Evolutionary conservation across 345 rosid genomes (phyloP).

Genomic region (Lagerstroemia speciosa): DNA sequence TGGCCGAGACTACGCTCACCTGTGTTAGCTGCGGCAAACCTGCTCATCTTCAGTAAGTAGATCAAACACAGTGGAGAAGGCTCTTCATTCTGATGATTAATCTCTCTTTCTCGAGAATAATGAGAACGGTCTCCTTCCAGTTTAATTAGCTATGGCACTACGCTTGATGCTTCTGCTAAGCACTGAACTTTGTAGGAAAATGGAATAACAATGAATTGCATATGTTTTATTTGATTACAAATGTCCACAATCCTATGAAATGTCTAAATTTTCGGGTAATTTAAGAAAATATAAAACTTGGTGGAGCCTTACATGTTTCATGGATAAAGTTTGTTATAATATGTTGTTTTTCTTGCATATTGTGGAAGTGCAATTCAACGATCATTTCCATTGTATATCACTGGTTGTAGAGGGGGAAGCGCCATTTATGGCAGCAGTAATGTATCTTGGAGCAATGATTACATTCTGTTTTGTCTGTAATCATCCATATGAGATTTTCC

Average conservation of each 20-base stretch:
- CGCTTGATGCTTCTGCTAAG: background rate
- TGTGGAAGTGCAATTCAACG: background rate
- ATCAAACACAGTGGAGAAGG: background rate
- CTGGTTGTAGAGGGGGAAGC: too few species aligned
- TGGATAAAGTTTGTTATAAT: background rate
- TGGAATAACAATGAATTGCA: background rate
- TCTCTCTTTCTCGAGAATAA: background rate
- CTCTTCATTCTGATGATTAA: background rate
- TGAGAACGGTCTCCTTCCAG: background rate
- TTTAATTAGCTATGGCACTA: background rate
- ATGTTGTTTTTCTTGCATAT: background rate
- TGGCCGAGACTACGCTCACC: conserved; percentile 23
- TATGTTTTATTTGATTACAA: background rate
- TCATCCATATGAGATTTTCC: background rate
- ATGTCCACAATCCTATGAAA: background rate
- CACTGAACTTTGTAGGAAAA: background rate
- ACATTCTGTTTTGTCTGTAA: background rate
- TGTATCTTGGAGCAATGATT: too few species aligned
- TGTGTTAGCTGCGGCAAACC: conserved; percentile 51
- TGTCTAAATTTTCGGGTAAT: background rate
- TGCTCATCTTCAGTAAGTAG: conserved; percentile 47
- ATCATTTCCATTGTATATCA: background rate
- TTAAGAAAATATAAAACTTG: background rate
- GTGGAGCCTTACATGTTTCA: background rate
- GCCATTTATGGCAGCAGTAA: too few species aligned